phyloP scores from a whole-genome alignment of 352 stramenopile genomes.

The Globisporangium abappressorium region DNA sequence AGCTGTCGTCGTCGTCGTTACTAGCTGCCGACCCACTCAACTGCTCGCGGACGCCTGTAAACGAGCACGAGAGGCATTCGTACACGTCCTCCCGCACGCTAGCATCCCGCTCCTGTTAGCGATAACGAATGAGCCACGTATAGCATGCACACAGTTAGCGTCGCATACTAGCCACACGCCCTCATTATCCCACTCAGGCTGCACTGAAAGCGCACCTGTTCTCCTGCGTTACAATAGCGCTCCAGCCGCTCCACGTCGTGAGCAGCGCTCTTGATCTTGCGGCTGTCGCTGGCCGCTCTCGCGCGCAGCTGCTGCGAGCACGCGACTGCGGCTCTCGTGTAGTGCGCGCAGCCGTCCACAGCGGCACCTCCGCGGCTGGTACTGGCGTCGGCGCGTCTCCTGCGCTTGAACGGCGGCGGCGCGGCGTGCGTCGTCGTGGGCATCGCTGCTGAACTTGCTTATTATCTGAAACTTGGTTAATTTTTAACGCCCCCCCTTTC shows the following conservation, averaged over 20 bases:
- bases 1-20: constrained; percentile 25
- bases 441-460: neutral
- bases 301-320: constrained; percentile 1
- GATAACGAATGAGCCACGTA: neutral
- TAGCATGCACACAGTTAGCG: neutral
- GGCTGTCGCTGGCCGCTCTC: neutral
- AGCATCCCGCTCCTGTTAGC: neutral
- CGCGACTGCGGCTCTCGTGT: neutral
- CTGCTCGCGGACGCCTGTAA: constrained; percentile 36
- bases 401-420: constrained; percentile 6
- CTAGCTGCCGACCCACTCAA: constrained; percentile 20
- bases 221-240: neutral
- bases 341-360: constrained; percentile 9
- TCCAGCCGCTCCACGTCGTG: neutral
- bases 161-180: neutral
- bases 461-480: neutral
- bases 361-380: neutral
- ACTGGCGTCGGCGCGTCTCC: constrained; percentile 2
- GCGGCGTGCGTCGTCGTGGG: neutral
- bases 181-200: neutral
- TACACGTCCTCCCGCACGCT: constrained; percentile 24
- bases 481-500: neutral
- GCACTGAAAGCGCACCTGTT: neutral
- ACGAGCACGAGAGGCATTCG: constrained; percentile 52
- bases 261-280: neutral